Evolutionary conservation across 2,329 filamentous ascomycete species (phyloP).

Genomic region (Pseudopithomyces chartarum): DNA sequence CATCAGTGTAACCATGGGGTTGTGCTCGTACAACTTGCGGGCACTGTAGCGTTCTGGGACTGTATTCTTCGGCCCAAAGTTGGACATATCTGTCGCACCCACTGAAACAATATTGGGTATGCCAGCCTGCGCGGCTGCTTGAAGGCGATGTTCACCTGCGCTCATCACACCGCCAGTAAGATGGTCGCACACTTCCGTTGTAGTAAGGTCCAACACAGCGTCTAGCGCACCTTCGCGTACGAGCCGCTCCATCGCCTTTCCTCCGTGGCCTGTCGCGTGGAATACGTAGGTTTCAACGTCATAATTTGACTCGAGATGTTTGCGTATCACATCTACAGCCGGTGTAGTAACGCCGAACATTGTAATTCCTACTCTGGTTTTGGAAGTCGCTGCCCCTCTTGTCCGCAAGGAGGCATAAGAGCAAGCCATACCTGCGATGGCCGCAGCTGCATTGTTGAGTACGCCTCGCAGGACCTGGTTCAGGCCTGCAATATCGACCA

Average conservation of each 20-base stretch:
- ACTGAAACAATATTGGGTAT: constrained; percentile 62
- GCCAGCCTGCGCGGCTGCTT: constrained; percentile 60
- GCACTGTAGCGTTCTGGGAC: constrained; percentile 61
- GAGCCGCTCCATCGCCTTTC: constrained; percentile 70
- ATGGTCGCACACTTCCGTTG: constrained; percentile 68
- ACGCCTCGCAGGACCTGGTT: constrained; percentile 65
- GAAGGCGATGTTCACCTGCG: constrained; percentile 62
- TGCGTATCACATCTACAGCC: constrained; percentile 61
- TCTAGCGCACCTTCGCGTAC: constrained; percentile 63
- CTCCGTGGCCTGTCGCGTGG: constrained; percentile 72
- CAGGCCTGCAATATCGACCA: constrained; percentile 71
- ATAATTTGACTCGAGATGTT: constrained; percentile 48
- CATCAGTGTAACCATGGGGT: constrained; percentile 69
- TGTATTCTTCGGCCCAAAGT: constrained; percentile 63
- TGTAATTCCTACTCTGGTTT: constrained; percentile 65
- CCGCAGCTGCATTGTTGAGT: constrained; percentile 66
- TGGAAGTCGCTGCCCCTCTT: constrained; percentile 13
- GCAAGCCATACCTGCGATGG: constrained; percentile 63
- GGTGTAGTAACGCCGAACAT: constrained; percentile 80
- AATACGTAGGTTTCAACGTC: constrained; percentile 67
- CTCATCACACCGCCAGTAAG: constrained; percentile 67
- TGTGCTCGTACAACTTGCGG: constrained; percentile 66
- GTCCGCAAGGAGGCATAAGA: constrained; percentile 43
- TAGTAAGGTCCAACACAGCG: constrained; percentile 72
- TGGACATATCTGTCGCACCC: constrained; percentile 57